These are phyloP conservation scores for Yueomyces sp. DNA, from an alignment of 805 yeast genomes.

Conservation along the genomic window DNA sequence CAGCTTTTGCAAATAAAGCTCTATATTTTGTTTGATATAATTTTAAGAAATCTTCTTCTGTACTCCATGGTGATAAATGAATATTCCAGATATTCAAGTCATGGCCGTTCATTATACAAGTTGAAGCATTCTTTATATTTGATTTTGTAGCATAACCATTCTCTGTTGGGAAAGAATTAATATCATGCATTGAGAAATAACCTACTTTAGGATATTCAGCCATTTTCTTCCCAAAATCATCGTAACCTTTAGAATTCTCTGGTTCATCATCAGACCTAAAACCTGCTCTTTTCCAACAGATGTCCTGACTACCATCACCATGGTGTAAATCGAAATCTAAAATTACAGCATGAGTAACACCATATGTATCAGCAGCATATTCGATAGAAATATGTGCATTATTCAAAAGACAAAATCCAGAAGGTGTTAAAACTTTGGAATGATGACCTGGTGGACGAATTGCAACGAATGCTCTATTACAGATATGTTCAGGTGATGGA, in stretches of 20 bases:
- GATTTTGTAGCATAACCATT: constrained; percentile 61
- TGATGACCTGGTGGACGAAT: constrained; percentile 84
- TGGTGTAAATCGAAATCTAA: constrained; percentile 78
- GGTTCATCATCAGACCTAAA: constrained; percentile 20
- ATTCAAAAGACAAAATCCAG: constrained; percentile 73
- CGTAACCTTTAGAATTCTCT: constrained; percentile 22
- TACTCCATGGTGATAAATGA: constrained; percentile 53
- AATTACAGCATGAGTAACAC: constrained; percentile 68
- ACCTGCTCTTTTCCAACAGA: constrained; percentile 62
- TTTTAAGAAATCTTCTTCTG: constrained; percentile 50
- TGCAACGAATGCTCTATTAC: constrained; percentile 45
- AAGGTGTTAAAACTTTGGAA: constrained; percentile 69
- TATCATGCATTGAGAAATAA: constrained; percentile 73
- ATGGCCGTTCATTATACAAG: constrained; percentile 64
- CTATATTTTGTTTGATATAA: constrained; percentile 50
- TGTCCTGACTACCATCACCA: constrained; percentile 83
- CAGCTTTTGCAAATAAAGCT: constrained; percentile 49
- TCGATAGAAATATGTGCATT: constrained; percentile 74
- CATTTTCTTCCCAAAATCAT: constrained; percentile 34
- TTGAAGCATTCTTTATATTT: constrained; percentile 60
- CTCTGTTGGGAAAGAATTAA: constrained; percentile 79
- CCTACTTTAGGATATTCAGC: constrained; percentile 50
- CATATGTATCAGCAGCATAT: constrained; percentile 50
- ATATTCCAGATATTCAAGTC: constrained; percentile 75
- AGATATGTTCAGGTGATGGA: constrained; percentile 22